Conservation (phyloP, 1,139 yeast species). For the Dujonia santamariae region DNA sequence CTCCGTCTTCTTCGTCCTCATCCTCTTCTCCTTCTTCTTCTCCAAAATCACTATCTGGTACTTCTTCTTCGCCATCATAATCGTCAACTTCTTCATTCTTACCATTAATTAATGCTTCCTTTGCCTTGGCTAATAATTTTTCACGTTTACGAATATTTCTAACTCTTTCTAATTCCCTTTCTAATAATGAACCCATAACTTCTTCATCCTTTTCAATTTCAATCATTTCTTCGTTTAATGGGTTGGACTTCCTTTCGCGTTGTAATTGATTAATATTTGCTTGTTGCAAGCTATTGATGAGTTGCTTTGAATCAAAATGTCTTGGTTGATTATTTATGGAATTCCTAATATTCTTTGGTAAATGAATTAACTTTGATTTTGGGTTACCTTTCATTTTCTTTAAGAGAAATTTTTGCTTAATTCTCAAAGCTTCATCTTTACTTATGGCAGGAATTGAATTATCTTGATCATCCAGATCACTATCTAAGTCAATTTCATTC, state of each 20-base stretch:
- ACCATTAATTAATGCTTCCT: constrained; percentile 24
- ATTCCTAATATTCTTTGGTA: constrained; percentile 13
- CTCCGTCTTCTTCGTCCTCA: constrained; percentile 19
- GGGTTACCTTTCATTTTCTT: constrained; percentile 13
- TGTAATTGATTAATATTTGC: constrained; percentile 38
- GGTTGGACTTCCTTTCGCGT: constrained; percentile 21
- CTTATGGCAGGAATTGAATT: constrained; percentile 30
- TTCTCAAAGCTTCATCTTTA: constrained; percentile 32
- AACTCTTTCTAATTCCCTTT: constrained; percentile 57
- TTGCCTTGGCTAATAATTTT: constrained; percentile 38
- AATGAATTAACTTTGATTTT: constrained; percentile 6
- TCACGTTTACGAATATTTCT: constrained; percentile 52
- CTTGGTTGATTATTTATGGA: constrained; percentile 9
- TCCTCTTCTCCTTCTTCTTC: constrained; percentile 21
- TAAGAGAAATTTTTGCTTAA: constrained; percentile 35
- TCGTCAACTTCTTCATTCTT: constrained; percentile 12
- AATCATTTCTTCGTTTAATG: constrained; percentile 24
- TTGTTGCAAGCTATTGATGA: constrained; percentile 26
- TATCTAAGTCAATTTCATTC: constrained; percentile 23
- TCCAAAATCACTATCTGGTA: constrained; percentile 21
- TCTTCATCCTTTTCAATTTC: constrained; percentile 43
- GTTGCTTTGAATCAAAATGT: constrained; percentile 11
- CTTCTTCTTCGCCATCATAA: constrained; percentile 17
- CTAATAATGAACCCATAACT: constrained; percentile 50
- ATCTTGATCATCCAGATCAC: constrained; percentile 14